These are phyloP conservation scores for Penicillium italicum DNA, from an alignment of 2,329 filamentous ascomycete species.

Conservation along the genomic window DNA sequence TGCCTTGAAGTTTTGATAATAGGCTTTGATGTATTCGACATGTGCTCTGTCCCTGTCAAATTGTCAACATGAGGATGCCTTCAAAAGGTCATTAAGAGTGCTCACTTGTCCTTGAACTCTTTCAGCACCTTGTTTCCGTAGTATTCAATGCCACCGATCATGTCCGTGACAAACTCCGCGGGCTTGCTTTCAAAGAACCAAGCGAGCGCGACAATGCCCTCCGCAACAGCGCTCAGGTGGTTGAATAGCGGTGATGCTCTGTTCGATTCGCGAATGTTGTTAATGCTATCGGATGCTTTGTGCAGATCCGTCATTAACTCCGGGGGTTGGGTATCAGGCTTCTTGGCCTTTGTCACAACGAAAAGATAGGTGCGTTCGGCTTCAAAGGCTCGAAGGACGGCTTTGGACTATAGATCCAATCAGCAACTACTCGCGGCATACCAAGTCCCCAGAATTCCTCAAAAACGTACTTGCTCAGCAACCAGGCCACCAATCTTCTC, in stretches of 20 bases:
- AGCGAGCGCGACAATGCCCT: slow-evolving; percentile 82
- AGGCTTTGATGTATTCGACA: slow-evolving; percentile 86
- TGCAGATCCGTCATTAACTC: slow-evolving; percentile 84
- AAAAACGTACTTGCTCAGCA: slow-evolving; percentile 66
- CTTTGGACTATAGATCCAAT: slow-evolving; percentile 47
- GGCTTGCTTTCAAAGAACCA: slow-evolving; percentile 89
- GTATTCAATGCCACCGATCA: slow-evolving; percentile 80
- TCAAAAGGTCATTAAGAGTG: not conserved
- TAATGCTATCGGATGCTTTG: slow-evolving; percentile 72
- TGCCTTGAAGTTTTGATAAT: slow-evolving; percentile 83
- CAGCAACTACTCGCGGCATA: slow-evolving; percentile 3
- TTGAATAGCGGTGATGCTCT: slow-evolving; percentile 70
- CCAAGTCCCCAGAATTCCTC: not conserved
- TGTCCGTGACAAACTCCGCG: slow-evolving; percentile 78
- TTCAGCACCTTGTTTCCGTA: slow-evolving; percentile 93
- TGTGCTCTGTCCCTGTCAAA: slow-evolving; percentile 67
- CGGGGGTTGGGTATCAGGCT: slow-evolving; percentile 71
- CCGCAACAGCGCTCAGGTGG: slow-evolving; percentile 80
- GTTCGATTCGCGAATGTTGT: slow-evolving; percentile 77
- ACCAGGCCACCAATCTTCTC: slow-evolving; percentile 72
- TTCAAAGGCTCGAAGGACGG: slow-evolving; percentile 65
- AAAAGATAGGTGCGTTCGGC: slow-evolving; percentile 85
- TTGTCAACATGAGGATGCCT: slow-evolving; percentile 19
- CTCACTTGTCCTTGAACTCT: slow-evolving; percentile 78
- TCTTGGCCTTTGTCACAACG: slow-evolving; percentile 85